Conservation (phyloP, 106 monocot genomes). For the Apostasia ramifera region DNA sequence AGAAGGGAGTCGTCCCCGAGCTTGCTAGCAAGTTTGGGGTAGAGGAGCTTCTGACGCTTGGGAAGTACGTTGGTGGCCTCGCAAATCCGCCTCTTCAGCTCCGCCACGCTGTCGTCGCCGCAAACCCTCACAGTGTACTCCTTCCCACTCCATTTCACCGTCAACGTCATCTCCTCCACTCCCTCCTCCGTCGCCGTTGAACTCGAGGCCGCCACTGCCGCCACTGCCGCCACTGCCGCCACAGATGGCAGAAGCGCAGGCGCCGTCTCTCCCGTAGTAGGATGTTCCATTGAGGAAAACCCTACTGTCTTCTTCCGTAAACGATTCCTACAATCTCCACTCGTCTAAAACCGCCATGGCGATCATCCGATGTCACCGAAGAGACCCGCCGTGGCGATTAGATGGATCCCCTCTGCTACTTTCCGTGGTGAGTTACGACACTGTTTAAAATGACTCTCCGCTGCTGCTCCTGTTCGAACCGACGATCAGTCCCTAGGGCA, state of each 20-base stretch:
- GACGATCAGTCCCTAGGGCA: too few relatives aligned
- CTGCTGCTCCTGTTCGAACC: too few relatives aligned
- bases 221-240: background rate
- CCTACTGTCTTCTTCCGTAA: too few relatives aligned
- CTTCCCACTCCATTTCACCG: constrained; percentile 74
- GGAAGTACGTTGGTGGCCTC: constrained; percentile 85
- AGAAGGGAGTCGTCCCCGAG: constrained; percentile 67
- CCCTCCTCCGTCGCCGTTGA: constrained; percentile 21
- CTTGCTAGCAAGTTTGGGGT: constrained; percentile 77
- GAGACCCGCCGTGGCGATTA: too few relatives aligned
- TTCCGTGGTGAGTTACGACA: too few relatives aligned
- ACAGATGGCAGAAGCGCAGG: background rate
- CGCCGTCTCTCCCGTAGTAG: background rate
- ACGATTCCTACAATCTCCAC: too few relatives aligned
- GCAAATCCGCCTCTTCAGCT: constrained; percentile 93
- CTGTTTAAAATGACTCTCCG: too few relatives aligned
- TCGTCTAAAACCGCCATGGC: too few relatives aligned
- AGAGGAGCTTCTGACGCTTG: constrained; percentile 95
- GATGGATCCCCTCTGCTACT: too few relatives aligned
- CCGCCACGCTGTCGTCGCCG: constrained; percentile 85
- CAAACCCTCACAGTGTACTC: constrained; percentile 77
- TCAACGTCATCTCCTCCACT: constrained; percentile 80
- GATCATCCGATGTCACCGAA: too few relatives aligned
- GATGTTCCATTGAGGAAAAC: background rate
- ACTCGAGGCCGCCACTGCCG: background rate